A percentile compares a stretch with the other conserved stretches of the same genome.
phyloP scores from a whole-genome alignment of 1,284 basidiomycete species.

The Gomphus bonarii region DNA sequence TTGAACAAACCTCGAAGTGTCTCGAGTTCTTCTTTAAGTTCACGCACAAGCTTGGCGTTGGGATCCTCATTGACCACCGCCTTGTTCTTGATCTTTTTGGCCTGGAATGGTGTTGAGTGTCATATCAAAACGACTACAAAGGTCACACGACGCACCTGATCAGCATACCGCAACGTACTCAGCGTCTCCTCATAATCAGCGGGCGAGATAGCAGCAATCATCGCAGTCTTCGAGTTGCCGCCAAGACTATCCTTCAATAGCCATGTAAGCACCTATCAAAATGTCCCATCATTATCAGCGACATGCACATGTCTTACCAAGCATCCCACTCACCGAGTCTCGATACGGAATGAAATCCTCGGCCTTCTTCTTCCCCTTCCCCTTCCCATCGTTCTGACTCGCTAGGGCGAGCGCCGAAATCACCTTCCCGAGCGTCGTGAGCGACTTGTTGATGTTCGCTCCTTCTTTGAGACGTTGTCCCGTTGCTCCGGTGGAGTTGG shows the following conservation, averaged over 20 bases:
- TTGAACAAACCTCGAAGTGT: conserved; percentile 59
- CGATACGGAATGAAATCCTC: conserved; percentile 92
- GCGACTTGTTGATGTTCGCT: conserved; percentile 95
- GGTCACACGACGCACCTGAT: conserved; percentile 38
- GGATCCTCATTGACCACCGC: conserved; percentile 99
- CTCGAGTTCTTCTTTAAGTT: conserved; percentile 96
- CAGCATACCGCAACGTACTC: conserved; percentile 91
- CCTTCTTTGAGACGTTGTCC: conserved; percentile 92
- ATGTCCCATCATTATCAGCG: too few relatives aligned
- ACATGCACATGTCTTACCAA: too few relatives aligned
- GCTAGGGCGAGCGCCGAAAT: conserved; percentile 85
- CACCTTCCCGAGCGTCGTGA: conserved; percentile 95
- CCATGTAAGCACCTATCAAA: conserved; percentile 82
- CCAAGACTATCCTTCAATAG: conserved; percentile 94
- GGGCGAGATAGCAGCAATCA: conserved; percentile 97
- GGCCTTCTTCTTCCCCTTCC: conserved; percentile 75
- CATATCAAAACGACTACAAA: background rate
- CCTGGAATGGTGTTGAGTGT: conserved; percentile 27
- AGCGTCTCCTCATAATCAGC: conserved; percentile 98
- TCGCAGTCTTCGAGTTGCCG: conserved; percentile 90
- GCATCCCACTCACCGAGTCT: conserved; percentile 57
- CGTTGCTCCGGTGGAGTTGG: conserved; percentile 95
- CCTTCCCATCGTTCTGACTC: conserved; percentile 48
- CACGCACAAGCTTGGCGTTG: conserved; percentile 95
- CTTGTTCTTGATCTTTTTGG: conserved; percentile 99